Evolutionary conservation across 2,329 filamentous ascomycete genomes (phyloP).

Genomic region (Pseudocercospora cruenta): DNA sequence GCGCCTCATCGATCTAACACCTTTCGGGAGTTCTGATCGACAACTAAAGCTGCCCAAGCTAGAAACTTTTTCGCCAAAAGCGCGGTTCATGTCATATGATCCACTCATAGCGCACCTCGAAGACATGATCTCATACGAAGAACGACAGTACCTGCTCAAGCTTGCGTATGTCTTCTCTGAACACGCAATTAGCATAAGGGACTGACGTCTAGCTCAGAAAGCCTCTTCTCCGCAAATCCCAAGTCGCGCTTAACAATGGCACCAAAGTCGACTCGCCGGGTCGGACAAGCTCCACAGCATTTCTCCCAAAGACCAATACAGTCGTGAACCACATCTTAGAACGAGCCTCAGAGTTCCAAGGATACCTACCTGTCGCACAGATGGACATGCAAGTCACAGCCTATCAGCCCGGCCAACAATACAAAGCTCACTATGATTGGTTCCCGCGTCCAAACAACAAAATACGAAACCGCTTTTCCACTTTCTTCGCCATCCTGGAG

Average conservation of each 20-base stretch:
- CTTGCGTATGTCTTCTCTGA: neutral
- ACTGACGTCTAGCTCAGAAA: neutral
- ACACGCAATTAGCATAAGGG: neutral
- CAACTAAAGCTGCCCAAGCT: neutral
- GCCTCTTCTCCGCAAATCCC: neutral
- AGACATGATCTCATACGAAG: neutral
- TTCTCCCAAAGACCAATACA: neutral
- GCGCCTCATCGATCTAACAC: neutral
- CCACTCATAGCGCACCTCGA: neutral
- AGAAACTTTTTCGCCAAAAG: neutral
- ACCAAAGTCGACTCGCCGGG: neutral
- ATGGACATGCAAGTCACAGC: conserved; percentile 3
- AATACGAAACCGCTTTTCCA: neutral
- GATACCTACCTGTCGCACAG: neutral
- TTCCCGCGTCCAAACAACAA: neutral
- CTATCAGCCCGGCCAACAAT: neutral
- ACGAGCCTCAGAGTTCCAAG: neutral
- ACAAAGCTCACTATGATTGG: neutral
- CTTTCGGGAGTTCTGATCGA: neutral
- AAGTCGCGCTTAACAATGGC: neutral
- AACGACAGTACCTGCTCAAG: neutral
- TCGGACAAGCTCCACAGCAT: neutral
- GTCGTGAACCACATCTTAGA: neutral
- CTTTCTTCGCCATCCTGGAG: neutral
- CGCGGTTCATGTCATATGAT: conserved; percentile 4